Percentiles rank a stretch among this genome's conserved stretches.
These are phyloP conservation scores for Globisporangium uncinulatum DNA, from an alignment of 352 stramenopile species.

Conservation along the genomic window DNA sequence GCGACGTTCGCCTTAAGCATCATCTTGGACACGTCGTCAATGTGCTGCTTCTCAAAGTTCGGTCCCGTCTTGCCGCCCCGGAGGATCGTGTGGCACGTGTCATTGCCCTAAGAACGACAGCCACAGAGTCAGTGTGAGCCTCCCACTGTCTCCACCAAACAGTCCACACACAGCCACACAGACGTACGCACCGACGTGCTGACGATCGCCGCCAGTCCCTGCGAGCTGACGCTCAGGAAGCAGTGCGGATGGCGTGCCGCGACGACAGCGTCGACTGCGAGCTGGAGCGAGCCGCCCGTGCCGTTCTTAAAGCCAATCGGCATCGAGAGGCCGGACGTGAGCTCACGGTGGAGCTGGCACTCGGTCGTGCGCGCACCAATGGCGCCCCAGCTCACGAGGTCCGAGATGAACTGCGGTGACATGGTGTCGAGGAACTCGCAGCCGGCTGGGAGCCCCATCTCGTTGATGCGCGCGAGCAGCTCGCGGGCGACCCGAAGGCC, in stretches of 20 bases:
- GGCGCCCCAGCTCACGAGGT: constrained; percentile 86
- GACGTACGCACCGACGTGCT: constrained; percentile 50
- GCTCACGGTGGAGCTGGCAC: constrained; percentile 86
- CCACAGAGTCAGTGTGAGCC: neutral
- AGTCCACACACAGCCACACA: too few species aligned
- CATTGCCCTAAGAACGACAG: constrained; percentile 48
- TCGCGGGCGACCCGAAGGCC: constrained; percentile 77
- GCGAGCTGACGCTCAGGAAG: constrained; percentile 85
- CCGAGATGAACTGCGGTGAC: constrained; percentile 88
- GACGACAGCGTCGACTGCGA: constrained; percentile 82
- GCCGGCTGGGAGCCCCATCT: constrained; percentile 74
- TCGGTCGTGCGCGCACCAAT: constrained; percentile 90
- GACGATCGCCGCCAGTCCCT: constrained; percentile 84
- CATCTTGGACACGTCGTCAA: constrained; percentile 70
- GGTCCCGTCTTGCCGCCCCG: constrained; percentile 81
- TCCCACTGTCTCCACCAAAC: neutral
- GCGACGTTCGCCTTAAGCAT: constrained; percentile 82
- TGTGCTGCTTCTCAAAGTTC: constrained; percentile 82
- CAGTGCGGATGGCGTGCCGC: constrained; percentile 80
- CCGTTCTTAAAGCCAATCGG: constrained; percentile 92
- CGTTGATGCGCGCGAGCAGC: constrained; percentile 82
- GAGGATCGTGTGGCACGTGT: constrained; percentile 86
- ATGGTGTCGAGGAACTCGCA: constrained; percentile 90
- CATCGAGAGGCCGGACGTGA: constrained; percentile 87
- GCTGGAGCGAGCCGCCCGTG: constrained; percentile 79